A percentile compares a stretch with the other conserved stretches of the same genome.
phyloP scores from a whole-genome alignment of 2,329 filamentous ascomycete species.

The Reticulascus tulasneorum region DNA sequence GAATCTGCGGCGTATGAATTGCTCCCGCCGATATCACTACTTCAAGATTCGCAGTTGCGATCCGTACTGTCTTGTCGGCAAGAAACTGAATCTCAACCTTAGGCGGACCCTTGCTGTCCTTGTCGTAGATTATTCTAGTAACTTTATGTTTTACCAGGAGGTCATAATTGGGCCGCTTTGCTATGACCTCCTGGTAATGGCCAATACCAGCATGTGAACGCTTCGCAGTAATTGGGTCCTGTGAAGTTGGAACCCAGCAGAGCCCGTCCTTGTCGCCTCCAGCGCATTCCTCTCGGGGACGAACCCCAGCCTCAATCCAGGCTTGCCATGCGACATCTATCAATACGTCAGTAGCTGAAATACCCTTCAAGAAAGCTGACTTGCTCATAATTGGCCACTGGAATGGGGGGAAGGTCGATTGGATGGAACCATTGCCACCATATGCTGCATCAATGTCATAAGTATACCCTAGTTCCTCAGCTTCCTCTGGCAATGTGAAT shows the following conservation, averaged over 20 bases:
- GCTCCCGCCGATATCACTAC: constrained; percentile 46
- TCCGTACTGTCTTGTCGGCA: constrained; percentile 14
- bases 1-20: constrained; percentile 47
- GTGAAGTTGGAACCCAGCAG: constrained; percentile 25
- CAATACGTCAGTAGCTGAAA: constrained; percentile 2
- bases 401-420: constrained; percentile 26
- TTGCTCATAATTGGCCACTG: constrained; percentile 24
- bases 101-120: constrained; percentile 4
- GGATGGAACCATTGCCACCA: constrained; percentile 25
- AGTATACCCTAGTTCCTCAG: constrained; percentile 25
- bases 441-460: constrained; percentile 27
- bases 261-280: constrained; percentile 25
- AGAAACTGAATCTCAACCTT: constrained; percentile 18
- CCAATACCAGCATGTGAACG: constrained; percentile 25
- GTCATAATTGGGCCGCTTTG: constrained; percentile 19
- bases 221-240: constrained; percentile 21
- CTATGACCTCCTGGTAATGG: constrained; percentile 23
- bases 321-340: constrained; percentile 14
- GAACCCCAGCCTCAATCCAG: constrained; percentile 20
- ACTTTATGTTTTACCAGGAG: constrained; percentile 25
- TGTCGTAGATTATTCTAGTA: constrained; percentile 16
- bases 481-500: no score
- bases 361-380: constrained; percentile 1
- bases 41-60: constrained; percentile 31
- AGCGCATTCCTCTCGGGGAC: constrained; percentile 22